Percentiles rank a stretch among this genome's conserved stretches.
Evolutionary conservation across 805 yeast species (phyloP).

Genomic region (Ogataea neopini): DNA sequence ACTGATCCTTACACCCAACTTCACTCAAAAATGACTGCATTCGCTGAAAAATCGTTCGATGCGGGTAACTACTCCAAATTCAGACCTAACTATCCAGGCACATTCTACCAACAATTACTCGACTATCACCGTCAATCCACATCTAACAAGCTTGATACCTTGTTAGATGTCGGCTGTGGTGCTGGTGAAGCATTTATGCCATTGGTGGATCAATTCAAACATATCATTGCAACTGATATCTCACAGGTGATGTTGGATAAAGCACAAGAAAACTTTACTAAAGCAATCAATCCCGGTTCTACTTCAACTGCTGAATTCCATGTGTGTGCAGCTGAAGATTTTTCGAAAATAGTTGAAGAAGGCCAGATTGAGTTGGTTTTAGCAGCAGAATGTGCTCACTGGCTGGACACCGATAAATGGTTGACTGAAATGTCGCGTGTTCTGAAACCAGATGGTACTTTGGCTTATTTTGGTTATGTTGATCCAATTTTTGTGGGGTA

Average conservation of each 20-base stretch:
- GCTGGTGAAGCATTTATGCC: slow-evolving; percentile 54
- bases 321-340: slow-evolving; percentile 26
- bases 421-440: slow-evolving; percentile 36
- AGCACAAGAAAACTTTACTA: slow-evolving; percentile 32
- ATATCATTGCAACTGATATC: slow-evolving; percentile 47
- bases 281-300: background rate
- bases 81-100: slow-evolving; percentile 67
- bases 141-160: slow-evolving; percentile 32
- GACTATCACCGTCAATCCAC: slow-evolving; percentile 33
- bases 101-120: slow-evolving; percentile 43
- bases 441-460: slow-evolving; percentile 43
- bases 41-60: slow-evolving; percentile 52
- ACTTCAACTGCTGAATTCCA: slow-evolving; percentile 15
- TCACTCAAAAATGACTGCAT: slow-evolving; percentile 56
- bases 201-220: slow-evolving; percentile 37
- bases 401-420: slow-evolving; percentile 50
- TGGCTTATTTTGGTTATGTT: slow-evolving; percentile 78
- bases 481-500: slow-evolving; percentile 59
- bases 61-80: slow-evolving; percentile 54
- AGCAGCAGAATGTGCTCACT: slow-evolving; percentile 87
- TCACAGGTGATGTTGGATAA: slow-evolving; percentile 48
- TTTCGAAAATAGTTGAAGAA: slow-evolving; percentile 22
- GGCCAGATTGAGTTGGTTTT: slow-evolving; percentile 58
- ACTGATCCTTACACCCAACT: background rate
- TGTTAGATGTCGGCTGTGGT: slow-evolving; percentile 62